phyloP scores from a whole-genome alignment of 768 basidiomycete species.

The Lentinula raphanica region DNA sequence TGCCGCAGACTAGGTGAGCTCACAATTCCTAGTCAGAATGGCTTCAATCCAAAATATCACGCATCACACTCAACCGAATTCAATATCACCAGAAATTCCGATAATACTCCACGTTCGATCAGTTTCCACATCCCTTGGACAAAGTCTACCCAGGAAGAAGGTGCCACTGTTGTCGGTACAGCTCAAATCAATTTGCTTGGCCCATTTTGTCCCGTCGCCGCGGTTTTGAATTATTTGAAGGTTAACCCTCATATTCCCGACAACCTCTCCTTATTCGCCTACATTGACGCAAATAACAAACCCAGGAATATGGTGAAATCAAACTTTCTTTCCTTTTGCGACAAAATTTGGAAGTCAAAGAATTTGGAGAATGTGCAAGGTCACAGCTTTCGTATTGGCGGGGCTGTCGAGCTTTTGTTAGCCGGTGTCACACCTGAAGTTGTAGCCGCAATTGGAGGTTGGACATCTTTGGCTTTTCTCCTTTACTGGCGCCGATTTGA shows the following conservation, averaged over 20 bases:
- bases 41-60: constrained; percentile 14
- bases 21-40: constrained; percentile 9
- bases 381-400: constrained; percentile 24
- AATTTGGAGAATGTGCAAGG: constrained; percentile 11
- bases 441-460: constrained; percentile 26
- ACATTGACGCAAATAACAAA: background rate
- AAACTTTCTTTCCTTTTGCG: constrained; percentile 9
- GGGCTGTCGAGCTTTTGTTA: constrained; percentile 22
- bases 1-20: constrained; percentile 27
- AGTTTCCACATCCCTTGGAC: constrained; percentile 30
- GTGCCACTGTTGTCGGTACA: constrained; percentile 25
- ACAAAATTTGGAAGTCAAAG: constrained; percentile 11
- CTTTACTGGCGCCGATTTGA: too few relatives aligned
- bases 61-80: constrained; percentile 1
- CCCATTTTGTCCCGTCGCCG: constrained; percentile 12
- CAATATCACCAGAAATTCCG: background rate
- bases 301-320: constrained; percentile 10
- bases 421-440: constrained; percentile 24
- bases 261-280: constrained; percentile 14
- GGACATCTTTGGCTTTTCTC: constrained; percentile 11
- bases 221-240: constrained; percentile 18
- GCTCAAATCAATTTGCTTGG: background rate
- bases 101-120: background rate
- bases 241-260: constrained; percentile 15
- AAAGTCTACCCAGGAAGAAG: constrained; percentile 22